Percentiles rank a stretch among this genome's conserved stretches.
phyloP scores from a whole-genome alignment of 2,329 filamentous ascomycete species.

The Diaporthe sp. region DNA sequence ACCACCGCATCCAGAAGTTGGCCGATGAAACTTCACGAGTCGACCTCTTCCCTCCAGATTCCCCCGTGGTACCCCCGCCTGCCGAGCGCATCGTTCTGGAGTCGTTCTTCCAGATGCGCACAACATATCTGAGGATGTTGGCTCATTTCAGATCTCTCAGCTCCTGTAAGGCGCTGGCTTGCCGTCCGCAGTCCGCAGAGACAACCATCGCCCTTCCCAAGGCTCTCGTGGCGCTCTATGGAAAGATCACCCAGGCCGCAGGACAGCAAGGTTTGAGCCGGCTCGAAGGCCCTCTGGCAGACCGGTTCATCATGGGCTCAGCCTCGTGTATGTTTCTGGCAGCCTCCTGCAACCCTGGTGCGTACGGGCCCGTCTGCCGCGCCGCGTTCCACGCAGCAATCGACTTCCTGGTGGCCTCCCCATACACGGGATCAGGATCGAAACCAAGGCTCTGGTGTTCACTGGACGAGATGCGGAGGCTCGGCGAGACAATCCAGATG shows the following conservation, averaged over 20 bases:
- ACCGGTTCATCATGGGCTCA: constrained; percentile 7
- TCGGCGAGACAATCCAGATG: constrained; percentile 9
- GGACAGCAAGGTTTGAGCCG: not conserved
- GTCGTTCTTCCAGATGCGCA: constrained; percentile 15
- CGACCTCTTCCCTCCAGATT: not conserved
- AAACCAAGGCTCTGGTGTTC: constrained; percentile 6
- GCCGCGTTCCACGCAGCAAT: constrained; percentile 1
- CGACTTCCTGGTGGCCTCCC: not conserved
- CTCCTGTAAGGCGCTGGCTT: constrained; percentile 9
- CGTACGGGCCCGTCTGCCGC: constrained; percentile 2
- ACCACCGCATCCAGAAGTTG: not conserved
- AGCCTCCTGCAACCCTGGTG: not conserved
- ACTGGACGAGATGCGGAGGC: constrained; percentile 7
- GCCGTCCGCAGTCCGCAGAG: not conserved
- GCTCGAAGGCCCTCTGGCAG: not conserved
- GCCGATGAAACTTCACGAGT: not conserved
- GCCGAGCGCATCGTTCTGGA: not conserved
- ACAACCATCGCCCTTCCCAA: not conserved
- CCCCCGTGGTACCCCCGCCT: not conserved
- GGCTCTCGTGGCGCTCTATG: constrained; percentile 1
- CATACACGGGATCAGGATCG: not conserved
- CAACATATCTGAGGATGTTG: constrained; percentile 12
- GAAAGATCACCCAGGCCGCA: not conserved
- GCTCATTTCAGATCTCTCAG: constrained; percentile 13
- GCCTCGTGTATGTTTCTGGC: constrained; percentile 16